Evolutionary conservation across 2,329 filamentous ascomycete species (phyloP).

Genomic region (Exophiala phaeomuriformis): DNA sequence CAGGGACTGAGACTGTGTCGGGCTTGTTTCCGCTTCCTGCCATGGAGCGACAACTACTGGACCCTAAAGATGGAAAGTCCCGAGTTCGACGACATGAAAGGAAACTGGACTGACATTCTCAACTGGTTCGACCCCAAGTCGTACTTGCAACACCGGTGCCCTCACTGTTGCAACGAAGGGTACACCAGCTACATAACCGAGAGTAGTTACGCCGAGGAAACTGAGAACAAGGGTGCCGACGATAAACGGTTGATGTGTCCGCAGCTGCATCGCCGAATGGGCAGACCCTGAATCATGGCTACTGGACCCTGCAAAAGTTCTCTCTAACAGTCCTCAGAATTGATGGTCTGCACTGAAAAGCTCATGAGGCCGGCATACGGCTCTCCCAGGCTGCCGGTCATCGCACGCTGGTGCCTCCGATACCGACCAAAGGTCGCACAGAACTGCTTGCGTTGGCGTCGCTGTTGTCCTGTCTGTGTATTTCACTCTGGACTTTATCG

Average conservation of each 20-base stretch:
- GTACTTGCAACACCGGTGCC: slow-evolving; percentile 11
- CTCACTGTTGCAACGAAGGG: slow-evolving; percentile 5
- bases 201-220: background rate
- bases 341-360: too few relatives aligned
- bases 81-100: slow-evolving; percentile 5
- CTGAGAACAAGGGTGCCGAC: background rate
- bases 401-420: too few relatives aligned
- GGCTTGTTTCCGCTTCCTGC: slow-evolving; percentile 17
- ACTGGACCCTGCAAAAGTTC: too few relatives aligned
- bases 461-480: too few relatives aligned
- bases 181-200: slow-evolving; percentile 11
- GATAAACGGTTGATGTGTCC: background rate
- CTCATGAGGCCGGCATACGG: too few relatives aligned
- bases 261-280: background rate
- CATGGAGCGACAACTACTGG: slow-evolving; percentile 10
- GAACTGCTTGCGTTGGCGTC: too few relatives aligned
- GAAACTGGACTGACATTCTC: slow-evolving; percentile 18
- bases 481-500: too few relatives aligned
- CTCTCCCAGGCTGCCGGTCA: too few relatives aligned
- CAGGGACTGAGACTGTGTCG: slow-evolving; percentile 11
- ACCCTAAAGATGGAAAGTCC: background rate
- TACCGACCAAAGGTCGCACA: too few relatives aligned
- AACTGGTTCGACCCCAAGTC: slow-evolving; percentile 6
- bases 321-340: too few relatives aligned
- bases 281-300: slow-evolving; percentile 7